Evolutionary conservation across 306 rosid species (phyloP), one percentile per base, ranked within the genome.

Genomic region (Sphenostylis stenocarpa): DNA sequence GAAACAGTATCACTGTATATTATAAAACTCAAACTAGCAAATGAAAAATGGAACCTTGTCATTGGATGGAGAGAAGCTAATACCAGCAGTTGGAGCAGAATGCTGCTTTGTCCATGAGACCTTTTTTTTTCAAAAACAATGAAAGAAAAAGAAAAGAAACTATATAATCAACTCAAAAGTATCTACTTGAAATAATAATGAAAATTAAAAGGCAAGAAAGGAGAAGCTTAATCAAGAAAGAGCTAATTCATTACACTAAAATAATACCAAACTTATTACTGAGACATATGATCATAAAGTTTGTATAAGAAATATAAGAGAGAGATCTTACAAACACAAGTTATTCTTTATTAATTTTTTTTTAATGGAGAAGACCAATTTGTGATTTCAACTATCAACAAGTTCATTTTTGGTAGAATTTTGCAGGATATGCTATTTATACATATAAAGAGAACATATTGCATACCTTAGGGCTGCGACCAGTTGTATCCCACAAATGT

Each of bases 401-500:
- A 60, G 56, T 48, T 45, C 41, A 67, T 55, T 19, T 11, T 8
- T 57, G 34, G 38, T 66, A 76, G 31, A 44, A 44, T 8, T 29
- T 58, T 58, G 36, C 52, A 31, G 69, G 33, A 71, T 36, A 44
- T 5, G 36, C 10, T 61, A 61, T 61, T 16, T 26, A 45, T 51
- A 48, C 26, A 36, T 26, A 45, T 73, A 14, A 28, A 43, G 66
- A 20, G 52, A 73, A 44, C 60, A 45, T 44, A 77, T 47, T 56
- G 49, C 82, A 57, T 77, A 96, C 99, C 98, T 93, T 96, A 64
- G 99, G 99, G 76, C 77, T 88, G 76, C 98, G 96, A 26, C 97
- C 94, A 51, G 98, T 96, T 43, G 98, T 87, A 85, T 96, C 99
- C 99, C 99, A 96, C 86, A 96, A 84, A 88, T 93, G 98, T 36